Evolutionary conservation across 306 rosid species (phyloP).

Genomic region (Acacia confusa): DNA sequence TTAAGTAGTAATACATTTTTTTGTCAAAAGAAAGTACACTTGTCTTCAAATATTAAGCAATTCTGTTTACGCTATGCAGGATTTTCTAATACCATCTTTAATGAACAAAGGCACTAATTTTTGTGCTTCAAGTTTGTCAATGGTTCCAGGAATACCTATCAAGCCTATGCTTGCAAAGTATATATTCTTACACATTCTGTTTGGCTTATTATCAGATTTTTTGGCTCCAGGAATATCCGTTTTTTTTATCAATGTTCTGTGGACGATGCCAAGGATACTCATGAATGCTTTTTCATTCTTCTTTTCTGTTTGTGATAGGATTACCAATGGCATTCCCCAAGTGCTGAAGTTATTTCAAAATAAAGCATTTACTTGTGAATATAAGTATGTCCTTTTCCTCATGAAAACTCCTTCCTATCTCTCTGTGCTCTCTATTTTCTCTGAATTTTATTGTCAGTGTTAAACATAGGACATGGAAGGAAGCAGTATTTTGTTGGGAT

Average conservation of each 20-base stretch:
- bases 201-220: slow-evolving; percentile 25
- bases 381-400: slow-evolving; percentile 57
- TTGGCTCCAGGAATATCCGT: slow-evolving; percentile 16
- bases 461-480: background rate
- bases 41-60: slow-evolving; percentile 18
- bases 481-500: slow-evolving; percentile 25
- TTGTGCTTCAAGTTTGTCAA: slow-evolving; percentile 76
- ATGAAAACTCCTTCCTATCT: slow-evolving; percentile 11
- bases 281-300: slow-evolving; percentile 3
- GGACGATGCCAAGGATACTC: background rate
- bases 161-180: slow-evolving; percentile 99
- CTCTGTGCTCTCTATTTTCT: slow-evolving; percentile 8
- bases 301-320: slow-evolving; percentile 45
- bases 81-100: slow-evolving; percentile 75
- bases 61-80: slow-evolving; percentile 56
- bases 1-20: background rate
- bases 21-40: slow-evolving; percentile 5
- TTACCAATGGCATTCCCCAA: slow-evolving; percentile 82
- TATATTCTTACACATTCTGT: slow-evolving; percentile 26
- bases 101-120: slow-evolving; percentile 73
- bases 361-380: slow-evolving; percentile 90
- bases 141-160: slow-evolving; percentile 92
- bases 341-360: slow-evolving; percentile 75
- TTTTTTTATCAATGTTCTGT: background rate
- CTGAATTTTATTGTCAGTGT: slow-evolving; percentile 15